Percentiles rank a stretch among this genome's conserved stretches.
Conservation (phyloP, 1,284 basidiomycete species). For the Sanghuangporus sanghuang region DNA sequence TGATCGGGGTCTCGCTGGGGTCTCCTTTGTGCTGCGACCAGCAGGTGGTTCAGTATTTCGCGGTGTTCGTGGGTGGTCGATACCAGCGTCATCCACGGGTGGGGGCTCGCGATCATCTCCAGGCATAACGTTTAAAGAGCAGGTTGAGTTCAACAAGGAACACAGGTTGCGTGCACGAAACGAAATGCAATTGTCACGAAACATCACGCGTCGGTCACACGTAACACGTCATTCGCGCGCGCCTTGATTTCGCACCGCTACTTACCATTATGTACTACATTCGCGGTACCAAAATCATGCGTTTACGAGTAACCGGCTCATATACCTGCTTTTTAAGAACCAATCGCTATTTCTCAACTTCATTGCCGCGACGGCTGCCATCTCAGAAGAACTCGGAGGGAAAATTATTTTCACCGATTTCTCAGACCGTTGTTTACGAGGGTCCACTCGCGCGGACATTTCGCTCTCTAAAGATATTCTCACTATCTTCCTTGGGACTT, state of each 20-base stretch:
- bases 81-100: not conserved
- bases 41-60: not conserved
- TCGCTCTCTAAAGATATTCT: slow-evolving; percentile 76
- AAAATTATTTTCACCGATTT: not conserved
- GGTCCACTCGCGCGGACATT: slow-evolving; percentile 74
- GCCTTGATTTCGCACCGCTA: not conserved
- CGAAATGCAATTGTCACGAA: not conserved
- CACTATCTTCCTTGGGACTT: slow-evolving; percentile 70
- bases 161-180: not conserved
- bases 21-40: not conserved
- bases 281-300: not conserved
- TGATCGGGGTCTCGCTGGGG: not conserved
- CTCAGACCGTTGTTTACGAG: slow-evolving; percentile 30
- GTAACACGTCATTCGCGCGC: not conserved
- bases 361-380: not conserved
- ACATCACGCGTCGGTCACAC: not conserved
- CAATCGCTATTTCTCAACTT: not conserved
- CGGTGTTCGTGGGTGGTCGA: not conserved
- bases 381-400: not conserved
- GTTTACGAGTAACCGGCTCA: not conserved
- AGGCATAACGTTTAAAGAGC: not conserved
- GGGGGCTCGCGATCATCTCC: not conserved
- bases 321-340: not conserved
- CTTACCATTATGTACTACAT: not conserved
- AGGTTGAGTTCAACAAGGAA: not conserved